These are phyloP conservation scores for Polychytrium aggregatum DNA, from an alignment of 192 early-diverging fungal species.

Conservation along the genomic window DNA sequence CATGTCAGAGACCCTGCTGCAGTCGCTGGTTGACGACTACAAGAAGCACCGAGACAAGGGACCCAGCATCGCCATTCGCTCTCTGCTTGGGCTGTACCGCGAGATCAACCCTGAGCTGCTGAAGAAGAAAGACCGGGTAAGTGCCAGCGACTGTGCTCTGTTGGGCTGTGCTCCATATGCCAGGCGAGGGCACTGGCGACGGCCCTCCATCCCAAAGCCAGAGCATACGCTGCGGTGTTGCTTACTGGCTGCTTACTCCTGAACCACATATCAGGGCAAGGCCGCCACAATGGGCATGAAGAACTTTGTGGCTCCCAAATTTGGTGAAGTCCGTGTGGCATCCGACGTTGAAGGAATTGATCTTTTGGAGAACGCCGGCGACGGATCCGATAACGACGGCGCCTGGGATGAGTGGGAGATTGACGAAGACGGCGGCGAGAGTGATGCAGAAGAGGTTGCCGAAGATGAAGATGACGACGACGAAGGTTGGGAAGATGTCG, in stretches of 20 bases:
- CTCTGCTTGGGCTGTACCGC: slow-evolving; percentile 83
- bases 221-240: not conserved
- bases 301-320: slow-evolving; percentile 46
- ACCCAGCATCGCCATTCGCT: slow-evolving; percentile 81
- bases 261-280: slow-evolving; percentile 51
- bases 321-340: slow-evolving; percentile 56
- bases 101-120: slow-evolving; percentile 94
- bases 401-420: slow-evolving; percentile 28
- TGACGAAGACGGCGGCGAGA: slow-evolving; percentile 18
- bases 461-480: slow-evolving; percentile 11
- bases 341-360: slow-evolving; percentile 9
- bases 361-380: not conserved
- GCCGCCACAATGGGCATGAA: slow-evolving; percentile 63
- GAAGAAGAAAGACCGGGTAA: slow-evolving; percentile 71
- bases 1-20: slow-evolving; percentile 65
- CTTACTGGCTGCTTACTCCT: not conserved
- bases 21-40: slow-evolving; percentile 80
- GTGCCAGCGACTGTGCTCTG: too few relatives aligned
- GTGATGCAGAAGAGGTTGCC: slow-evolving; percentile 8
- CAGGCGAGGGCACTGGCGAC: too few relatives aligned
- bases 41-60: slow-evolving; percentile 90
- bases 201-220: too few relatives aligned
- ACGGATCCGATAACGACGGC: not conserved
- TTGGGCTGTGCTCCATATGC: too few relatives aligned
- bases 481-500: slow-evolving; percentile 8